Evolutionary conservation across 169 alveolate genomes (phyloP).

Genomic region (Plasmodium falciparum): DNA sequence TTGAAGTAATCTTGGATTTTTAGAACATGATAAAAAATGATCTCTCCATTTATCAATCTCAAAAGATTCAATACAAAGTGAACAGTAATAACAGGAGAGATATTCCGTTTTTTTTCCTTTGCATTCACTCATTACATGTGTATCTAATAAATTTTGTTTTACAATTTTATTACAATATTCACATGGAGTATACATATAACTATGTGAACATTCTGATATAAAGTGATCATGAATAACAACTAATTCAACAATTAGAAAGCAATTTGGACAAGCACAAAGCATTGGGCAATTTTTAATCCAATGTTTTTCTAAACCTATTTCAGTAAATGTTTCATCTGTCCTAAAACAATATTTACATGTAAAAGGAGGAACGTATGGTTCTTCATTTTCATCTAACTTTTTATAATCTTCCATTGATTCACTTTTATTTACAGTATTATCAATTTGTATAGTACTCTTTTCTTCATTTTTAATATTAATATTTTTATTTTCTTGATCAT

Average conservation of each 20-base stretch:
- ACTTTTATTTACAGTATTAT: not conserved
- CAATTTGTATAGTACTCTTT: not conserved
- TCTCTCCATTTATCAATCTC: constrained; percentile 70
- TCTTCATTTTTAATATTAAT: constrained; percentile 1
- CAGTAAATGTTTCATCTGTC: constrained; percentile 69
- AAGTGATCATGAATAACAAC: constrained; percentile 77
- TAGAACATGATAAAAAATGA: constrained; percentile 73
- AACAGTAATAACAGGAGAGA: constrained; percentile 74
- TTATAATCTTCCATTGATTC: constrained; percentile 45
- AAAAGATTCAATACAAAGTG: constrained; percentile 72
- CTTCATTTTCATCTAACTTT: constrained; percentile 47
- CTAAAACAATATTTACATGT: constrained; percentile 75
- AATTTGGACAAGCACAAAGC: constrained; percentile 77
- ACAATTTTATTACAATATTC: constrained; percentile 68
- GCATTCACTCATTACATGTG: constrained; percentile 71
- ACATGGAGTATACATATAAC: constrained; percentile 70
- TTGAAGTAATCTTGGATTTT: constrained; percentile 55
- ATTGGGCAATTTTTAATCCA: constrained; percentile 76
- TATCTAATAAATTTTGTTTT: constrained; percentile 60
- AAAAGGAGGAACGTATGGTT: constrained; percentile 36
- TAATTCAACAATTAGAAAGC: constrained; percentile 72
- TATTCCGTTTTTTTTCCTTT: constrained; percentile 62
- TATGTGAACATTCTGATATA: constrained; percentile 73
- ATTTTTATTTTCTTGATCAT: constrained; percentile 9
- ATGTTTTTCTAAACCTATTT: constrained; percentile 75